A percentile compares a stretch with the other conserved stretches of the same genome.
phyloP scores from a whole-genome alignment of 768 basidiomycete species.

The Tylopilus sp. region DNA sequence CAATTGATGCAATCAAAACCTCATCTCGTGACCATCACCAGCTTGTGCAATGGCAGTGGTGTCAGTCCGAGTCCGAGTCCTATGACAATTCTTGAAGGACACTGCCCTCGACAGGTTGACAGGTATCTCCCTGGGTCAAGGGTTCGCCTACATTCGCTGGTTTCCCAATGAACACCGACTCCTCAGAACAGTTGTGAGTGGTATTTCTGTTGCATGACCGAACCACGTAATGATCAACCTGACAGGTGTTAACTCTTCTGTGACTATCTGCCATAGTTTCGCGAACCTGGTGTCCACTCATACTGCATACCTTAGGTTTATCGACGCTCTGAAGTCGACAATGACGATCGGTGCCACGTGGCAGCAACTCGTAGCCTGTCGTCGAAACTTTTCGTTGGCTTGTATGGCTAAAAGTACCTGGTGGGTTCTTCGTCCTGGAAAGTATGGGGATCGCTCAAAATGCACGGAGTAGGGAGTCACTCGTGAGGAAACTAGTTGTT shows the following conservation, averaged over 20 bases:
- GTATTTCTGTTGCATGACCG: no score
- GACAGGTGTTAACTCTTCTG: slow-evolving; percentile 2
- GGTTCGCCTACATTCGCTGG: neutral
- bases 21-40: no score
- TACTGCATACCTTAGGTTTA: neutral
- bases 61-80: no score
- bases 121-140: slow-evolving; percentile 4
- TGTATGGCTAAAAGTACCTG: neutral
- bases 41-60: no score
- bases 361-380: neutral
- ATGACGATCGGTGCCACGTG: neutral
- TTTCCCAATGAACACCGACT: neutral
- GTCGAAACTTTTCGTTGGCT: neutral
- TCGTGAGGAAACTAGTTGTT: neutral
- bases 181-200: neutral
- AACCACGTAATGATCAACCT: neutral
- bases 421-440: neutral
- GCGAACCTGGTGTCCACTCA: neutral
- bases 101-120: neutral
- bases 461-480: neutral
- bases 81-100: neutral
- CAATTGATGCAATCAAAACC: no score
- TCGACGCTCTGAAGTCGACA: neutral
- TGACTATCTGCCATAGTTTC: neutral
- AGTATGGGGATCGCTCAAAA: neutral